Percentiles rank a stretch among this genome's conserved stretches.
phyloP scores from a whole-genome alignment of 352 stramenopile genomes.

The Globisporangium paddicum region DNA sequence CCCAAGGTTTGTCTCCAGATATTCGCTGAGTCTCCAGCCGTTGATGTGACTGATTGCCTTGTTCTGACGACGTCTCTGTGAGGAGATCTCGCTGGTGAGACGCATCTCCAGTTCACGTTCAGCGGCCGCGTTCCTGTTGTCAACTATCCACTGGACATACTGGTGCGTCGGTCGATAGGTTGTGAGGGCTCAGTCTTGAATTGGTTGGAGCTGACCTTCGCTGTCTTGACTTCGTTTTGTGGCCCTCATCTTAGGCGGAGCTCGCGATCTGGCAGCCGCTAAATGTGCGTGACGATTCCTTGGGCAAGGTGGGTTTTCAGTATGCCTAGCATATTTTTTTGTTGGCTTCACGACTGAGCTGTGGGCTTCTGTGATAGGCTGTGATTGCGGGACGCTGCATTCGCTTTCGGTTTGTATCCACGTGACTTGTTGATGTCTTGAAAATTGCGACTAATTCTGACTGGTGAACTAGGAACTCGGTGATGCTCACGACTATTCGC shows the following conservation, averaged over 20 bases:
- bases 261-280: slow-evolving; percentile 16
- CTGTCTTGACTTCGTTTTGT: neutral
- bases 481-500: slow-evolving; percentile 27
- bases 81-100: slow-evolving; percentile 33
- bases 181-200: neutral
- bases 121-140: slow-evolving; percentile 30
- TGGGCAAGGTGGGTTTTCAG: neutral
- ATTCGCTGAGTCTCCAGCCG: too few relatives aligned
- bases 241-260: slow-evolving; percentile 9
- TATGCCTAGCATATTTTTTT: neutral
- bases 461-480: slow-evolving; percentile 17
- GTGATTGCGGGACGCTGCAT: slow-evolving; percentile 10
- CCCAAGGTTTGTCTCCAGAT: slow-evolving; percentile 16
- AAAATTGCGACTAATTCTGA: too few relatives aligned
- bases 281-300: neutral
- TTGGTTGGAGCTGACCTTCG: neutral
- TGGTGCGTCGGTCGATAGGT: slow-evolving; percentile 19
- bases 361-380: neutral
- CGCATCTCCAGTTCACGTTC: slow-evolving; percentile 46
- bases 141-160: slow-evolving; percentile 40
- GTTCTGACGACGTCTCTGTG: neutral
- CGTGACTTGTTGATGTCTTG: too few relatives aligned
- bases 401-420: slow-evolving; percentile 6
- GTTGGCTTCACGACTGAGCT: neutral
- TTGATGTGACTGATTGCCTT: too few relatives aligned